Percentiles rank a stretch among this genome's conserved stretches.
phyloP scores from a whole-genome alignment of 2,329 filamentous ascomycete genomes.

The Fusarium pilosicola region DNA sequence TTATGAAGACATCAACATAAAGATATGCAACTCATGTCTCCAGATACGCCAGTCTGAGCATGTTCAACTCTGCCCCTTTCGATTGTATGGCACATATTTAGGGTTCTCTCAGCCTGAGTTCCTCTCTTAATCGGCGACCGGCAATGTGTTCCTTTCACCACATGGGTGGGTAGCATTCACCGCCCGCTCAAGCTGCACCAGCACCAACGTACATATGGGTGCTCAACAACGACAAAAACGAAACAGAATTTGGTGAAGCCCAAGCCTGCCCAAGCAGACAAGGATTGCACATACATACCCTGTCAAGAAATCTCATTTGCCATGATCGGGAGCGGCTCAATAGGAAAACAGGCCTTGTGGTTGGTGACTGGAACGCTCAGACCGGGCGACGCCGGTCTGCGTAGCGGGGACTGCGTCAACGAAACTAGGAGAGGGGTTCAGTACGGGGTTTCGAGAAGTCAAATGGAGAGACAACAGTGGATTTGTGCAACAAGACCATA shows the following conservation, averaged over 20 bases:
- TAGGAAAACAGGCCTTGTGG: neutral
- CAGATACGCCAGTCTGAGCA: neutral
- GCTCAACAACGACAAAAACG: conserved; percentile 7
- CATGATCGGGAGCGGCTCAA: neutral
- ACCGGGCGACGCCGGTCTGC: conserved; percentile 17
- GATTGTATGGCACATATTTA: neutral
- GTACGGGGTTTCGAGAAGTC: conserved; percentile 16
- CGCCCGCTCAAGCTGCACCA: conserved; percentile 22
- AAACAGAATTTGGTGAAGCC: conserved; percentile 20
- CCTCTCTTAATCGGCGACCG: neutral
- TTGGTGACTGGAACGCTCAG: conserved; percentile 20
- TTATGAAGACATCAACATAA: neutral
- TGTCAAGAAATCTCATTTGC: conserved; percentile 6
- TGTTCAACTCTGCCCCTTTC: neutral
- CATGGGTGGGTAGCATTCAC: conserved; percentile 9
- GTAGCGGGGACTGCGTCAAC: conserved; percentile 26
- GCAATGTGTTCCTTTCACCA: neutral
- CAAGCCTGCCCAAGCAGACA: conserved; percentile 4
- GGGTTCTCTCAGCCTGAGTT: neutral
- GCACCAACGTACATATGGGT: conserved; percentile 8
- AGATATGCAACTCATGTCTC: neutral
- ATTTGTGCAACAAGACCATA: conserved; percentile 31
- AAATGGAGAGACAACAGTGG: conserved; percentile 37
- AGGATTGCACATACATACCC: conserved; percentile 9
- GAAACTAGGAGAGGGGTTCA: conserved; percentile 18